Percentiles rank a stretch among this genome's conserved stretches.
These are phyloP conservation scores for Nothopassalora personata DNA, from an alignment of 2,329 filamentous ascomycete genomes.

Conservation along the genomic window DNA sequence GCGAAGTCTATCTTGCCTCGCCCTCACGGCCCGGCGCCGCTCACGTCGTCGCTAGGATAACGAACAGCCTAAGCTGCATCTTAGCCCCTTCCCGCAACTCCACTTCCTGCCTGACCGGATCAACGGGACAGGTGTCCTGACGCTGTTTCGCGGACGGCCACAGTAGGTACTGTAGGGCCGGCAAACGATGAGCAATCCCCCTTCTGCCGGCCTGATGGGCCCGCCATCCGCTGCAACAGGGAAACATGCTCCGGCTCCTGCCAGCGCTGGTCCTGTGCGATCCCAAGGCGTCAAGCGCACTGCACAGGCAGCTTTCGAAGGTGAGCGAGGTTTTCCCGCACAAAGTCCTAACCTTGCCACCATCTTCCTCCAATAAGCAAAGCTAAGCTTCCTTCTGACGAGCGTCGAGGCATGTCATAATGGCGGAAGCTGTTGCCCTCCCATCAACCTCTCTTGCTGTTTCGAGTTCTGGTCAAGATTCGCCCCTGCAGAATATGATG, in stretches of 20 bases:
- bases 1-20: neutral
- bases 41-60: neutral
- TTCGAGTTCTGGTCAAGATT: neutral
- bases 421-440: neutral
- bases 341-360: neutral
- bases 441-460: neutral
- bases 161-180: neutral
- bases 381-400: neutral
- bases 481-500: neutral
- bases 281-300: conserved; percentile 30
- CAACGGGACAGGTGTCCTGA: conserved; percentile 28
- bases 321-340: conserved; percentile 19
- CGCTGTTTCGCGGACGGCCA: conserved; percentile 25
- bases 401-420: neutral
- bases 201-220: conserved; percentile 28
- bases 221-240: conserved; percentile 6
- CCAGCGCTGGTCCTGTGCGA: conserved; percentile 11
- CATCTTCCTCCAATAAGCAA: neutral
- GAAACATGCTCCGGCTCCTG: conserved; percentile 9
- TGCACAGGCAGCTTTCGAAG: conserved; percentile 38
- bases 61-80: neutral
- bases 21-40: neutral
- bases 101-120: conserved; percentile 2
- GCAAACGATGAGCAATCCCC: conserved; percentile 25
- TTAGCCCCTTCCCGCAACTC: neutral